Evolutionary conservation across 768 basidiomycete genomes (phyloP).

Genomic region (Lactarius vividus): DNA sequence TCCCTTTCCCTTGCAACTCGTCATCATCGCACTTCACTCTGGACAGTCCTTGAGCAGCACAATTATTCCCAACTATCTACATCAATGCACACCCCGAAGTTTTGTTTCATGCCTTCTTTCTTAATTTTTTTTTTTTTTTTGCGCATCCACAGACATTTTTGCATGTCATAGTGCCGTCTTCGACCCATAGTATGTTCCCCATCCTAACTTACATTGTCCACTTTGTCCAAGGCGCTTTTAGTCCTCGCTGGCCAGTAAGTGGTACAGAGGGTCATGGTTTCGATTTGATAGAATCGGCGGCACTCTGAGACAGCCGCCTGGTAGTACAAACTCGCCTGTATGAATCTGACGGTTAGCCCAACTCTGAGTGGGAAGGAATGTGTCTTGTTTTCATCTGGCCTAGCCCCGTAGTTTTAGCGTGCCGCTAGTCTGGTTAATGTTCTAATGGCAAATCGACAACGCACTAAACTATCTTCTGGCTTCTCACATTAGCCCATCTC

Average conservation of each 20-base stretch:
- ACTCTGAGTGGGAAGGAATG: not conserved
- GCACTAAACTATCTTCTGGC: not conserved
- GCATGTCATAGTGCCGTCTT: conserved; percentile 7
- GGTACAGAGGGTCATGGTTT: not conserved
- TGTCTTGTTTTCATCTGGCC: not conserved
- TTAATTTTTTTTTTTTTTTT: conserved; percentile 6
- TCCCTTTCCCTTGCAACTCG: conserved; percentile 19
- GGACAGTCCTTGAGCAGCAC: conserved; percentile 19
- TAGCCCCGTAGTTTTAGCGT: not conserved
- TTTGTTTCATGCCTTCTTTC: conserved; percentile 18
- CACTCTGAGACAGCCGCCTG: not conserved
- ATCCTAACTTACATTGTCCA: not conserved
- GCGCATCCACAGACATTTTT: conserved; percentile 19
- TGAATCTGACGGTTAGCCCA: not conserved
- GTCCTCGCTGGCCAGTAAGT: not conserved
- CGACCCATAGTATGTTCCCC: conserved; percentile 10
- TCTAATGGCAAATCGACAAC: not conserved
- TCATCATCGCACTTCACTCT: conserved; percentile 21
- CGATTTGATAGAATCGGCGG: not conserved
- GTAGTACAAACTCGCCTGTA: not conserved
- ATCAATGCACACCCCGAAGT: conserved; percentile 15
- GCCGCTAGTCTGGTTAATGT: not conserved
- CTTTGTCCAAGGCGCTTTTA: not conserved
- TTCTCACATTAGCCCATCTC: not conserved
- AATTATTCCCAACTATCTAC: conserved; percentile 19